Base-by-base conservation (phyloP, 2,329 filamentous ascomycete species). In the Penicillium sp. region DNA sequence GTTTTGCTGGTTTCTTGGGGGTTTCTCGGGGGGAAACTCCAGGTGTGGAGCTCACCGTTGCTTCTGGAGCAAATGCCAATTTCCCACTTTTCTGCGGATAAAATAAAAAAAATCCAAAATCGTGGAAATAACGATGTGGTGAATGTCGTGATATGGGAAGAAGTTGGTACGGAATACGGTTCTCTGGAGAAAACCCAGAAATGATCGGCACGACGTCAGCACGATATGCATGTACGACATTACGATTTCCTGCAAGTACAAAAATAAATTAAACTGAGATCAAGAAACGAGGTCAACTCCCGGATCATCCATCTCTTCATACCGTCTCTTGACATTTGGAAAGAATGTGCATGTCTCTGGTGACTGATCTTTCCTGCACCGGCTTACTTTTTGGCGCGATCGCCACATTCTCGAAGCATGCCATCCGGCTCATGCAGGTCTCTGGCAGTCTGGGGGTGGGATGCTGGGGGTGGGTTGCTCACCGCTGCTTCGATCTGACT, bases 361-460 rank as follows among this genome's bases (percentile, higher is more conserved):
- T n/a, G 26, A 22, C 26, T 57, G 37, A 11, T 22, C 44, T 25
- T 50, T 44, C 51, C 51, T 57, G 43, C 49, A 31, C 52, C 42
- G 20, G 33, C 22, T 52, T 41, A 31, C 35, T 42, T 22, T 37
- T 14, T n/a, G 41, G 56, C 49, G 54, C 47, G 53, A 26, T 40
- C 37, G 37, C 59, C 54, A 56, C 61, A 59, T 63, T 64, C 58
- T 63, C 59, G 54, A 61, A 60, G 46, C 57, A 57, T 59, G 45
- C 54, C 58, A 53, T 44, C 41, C 15, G 25, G 47, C 8, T 22
- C 48, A 50, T 26, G 37, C 14, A 25, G 27, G 26, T 41, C 35
- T 41, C 31, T 42, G 20, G 37, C 42, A 22, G 14, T 35, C 22
- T 18, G 35, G 35, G 48, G 48, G n/a, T n/a, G 14, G 22, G 22